Conservation (phyloP, 768 basidiomycete genomes). For the Naematelia aurantialba region DNA sequence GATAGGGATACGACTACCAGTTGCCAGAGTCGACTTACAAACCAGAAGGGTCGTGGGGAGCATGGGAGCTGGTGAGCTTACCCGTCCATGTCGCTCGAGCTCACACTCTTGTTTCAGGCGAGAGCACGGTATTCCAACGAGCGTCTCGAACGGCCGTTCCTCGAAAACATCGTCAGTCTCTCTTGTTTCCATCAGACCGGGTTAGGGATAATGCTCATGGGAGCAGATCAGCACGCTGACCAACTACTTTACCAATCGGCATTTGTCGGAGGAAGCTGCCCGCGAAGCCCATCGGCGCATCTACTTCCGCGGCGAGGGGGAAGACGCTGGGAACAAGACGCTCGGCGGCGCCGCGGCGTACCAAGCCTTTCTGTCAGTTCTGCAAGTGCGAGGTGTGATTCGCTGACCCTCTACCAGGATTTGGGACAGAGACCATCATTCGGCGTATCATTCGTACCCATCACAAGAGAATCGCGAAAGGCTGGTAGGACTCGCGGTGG, state of each 20-base stretch:
- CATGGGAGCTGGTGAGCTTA: constrained; percentile 41
- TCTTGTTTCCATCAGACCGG: constrained; percentile 1
- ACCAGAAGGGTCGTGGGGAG: constrained; percentile 36
- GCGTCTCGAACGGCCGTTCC: constrained; percentile 39
- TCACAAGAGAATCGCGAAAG: constrained; percentile 44
- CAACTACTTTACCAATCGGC: constrained; percentile 41
- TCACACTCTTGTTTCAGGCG: constrained; percentile 27
- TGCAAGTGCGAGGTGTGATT: background rate
- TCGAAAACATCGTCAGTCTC: constrained; percentile 45
- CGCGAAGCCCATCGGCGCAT: constrained; percentile 41
- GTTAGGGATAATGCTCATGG: background rate
- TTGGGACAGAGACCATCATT: constrained; percentile 47
- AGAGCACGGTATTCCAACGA: constrained; percentile 32
- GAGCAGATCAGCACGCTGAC: constrained; percentile 39
- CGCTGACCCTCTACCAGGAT: constrained; percentile 17
- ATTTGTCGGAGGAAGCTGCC: constrained; percentile 42
- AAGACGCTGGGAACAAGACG: constrained; percentile 36
- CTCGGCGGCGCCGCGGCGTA: constrained; percentile 48
- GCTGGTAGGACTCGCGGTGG: constrained; percentile 45
- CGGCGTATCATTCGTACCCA: constrained; percentile 36
- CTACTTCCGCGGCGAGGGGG: constrained; percentile 35
- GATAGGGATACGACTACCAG: constrained; percentile 42
- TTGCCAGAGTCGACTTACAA: constrained; percentile 31
- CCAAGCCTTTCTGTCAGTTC: constrained; percentile 45
- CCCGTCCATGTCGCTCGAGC: background rate